Evolutionary conservation across 2,329 filamentous ascomycete species (phyloP).

Genomic region (Albophoma yamanashiensis): DNA sequence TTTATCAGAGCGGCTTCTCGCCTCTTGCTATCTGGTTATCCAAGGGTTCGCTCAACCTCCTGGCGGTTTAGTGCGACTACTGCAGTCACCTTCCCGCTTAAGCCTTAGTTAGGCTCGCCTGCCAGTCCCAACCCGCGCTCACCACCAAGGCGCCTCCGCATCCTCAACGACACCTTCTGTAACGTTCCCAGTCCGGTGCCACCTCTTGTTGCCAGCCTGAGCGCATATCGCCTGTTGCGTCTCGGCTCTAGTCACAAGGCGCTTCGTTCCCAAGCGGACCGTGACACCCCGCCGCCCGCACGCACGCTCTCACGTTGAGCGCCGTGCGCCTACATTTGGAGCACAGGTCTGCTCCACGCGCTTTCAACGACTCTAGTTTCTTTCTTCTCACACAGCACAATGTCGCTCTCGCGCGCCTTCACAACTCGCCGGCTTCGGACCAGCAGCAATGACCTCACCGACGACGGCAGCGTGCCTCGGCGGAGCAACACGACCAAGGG

Average conservation of each 20-base stretch:
- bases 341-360: not conserved
- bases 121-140: not conserved
- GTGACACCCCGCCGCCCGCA: not conserved
- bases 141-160: not conserved
- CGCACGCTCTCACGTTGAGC: not conserved
- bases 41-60: not conserved
- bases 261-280: not conserved
- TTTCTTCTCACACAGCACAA: constrained; percentile 12
- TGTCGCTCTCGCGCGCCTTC: constrained; percentile 59
- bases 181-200: constrained; percentile 3
- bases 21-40: not conserved
- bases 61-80: not conserved
- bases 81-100: constrained; percentile 8
- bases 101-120: constrained; percentile 1
- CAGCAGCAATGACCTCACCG: constrained; percentile 33
- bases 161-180: constrained; percentile 2
- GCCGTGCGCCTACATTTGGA: not conserved
- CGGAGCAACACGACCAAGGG: constrained; percentile 42
- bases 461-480: constrained; percentile 27
- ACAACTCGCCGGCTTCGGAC: constrained; percentile 55
- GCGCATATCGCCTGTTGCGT: not conserved
- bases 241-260: not conserved
- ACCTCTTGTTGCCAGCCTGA: not conserved
- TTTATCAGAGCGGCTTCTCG: not conserved
- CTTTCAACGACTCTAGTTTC: not conserved